Evolutionary conservation across 306 rosid genomes (phyloP), one percentile per base, ranked within the genome.

Genomic region (Fagus sylvatica): DNA sequence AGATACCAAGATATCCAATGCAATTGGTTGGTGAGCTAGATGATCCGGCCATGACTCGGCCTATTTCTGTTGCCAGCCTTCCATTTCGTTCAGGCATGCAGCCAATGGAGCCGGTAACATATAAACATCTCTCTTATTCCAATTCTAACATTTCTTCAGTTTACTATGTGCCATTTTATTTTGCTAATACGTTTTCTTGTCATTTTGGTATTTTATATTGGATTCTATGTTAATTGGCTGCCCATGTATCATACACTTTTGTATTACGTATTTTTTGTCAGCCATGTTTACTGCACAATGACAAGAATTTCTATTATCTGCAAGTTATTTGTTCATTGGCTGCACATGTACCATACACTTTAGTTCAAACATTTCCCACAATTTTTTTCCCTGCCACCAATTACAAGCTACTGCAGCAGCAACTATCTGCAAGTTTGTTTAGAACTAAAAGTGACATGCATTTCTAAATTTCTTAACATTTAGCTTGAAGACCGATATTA

Each of bases 101-200:
- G 70, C 77, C 74, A 43, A 72, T 53, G 74, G 83, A 72, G 69
- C 84, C 36, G 88, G 92, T 87, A 83, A 55, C 19, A 15, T 30
- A 8, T 69, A n/a, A 72, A 19, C 53, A 22, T 51, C 61, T 67
- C 36, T 56, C 42, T 49, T 39, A 10, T 76, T 65, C 34, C 66
- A 56, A 81, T 76, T 34, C 17, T 57, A 19, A 46, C 34, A 42
- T 71, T 75, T 49, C 62, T 69, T 73, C 2, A 46, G 51, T 46
- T 46, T 4, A 57, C 19, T 73, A 33, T 72, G 60, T 53, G 19
- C 40, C 9, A 3, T 74, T 72, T n/a, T 53, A 49, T 46, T 36
- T 72, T 15, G 1, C 43, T 22, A 33, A 53, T 17, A 17, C 32
- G 8, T 15, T 6, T 62, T 34, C 42, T 12, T 22, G 49, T 17